phyloP scores from a whole-genome alignment of 139 green algal genomes.

The Chlorella sp. region DNA sequence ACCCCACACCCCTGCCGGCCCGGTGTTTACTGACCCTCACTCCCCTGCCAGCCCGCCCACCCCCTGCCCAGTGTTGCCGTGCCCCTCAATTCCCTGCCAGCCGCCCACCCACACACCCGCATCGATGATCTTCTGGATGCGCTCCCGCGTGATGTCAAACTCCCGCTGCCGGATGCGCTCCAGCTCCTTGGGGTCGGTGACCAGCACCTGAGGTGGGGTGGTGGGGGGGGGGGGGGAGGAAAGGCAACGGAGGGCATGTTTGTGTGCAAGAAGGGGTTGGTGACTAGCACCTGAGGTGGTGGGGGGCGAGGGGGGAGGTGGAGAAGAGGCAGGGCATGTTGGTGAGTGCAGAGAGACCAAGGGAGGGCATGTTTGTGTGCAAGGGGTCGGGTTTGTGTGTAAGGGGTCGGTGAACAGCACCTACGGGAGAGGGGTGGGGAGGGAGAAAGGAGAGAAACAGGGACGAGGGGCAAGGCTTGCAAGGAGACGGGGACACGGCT shows the following conservation, averaged over 20 bases:
- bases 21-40: too few relatives aligned
- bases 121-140: constrained; percentile 36
- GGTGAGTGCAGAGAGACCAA: background rate
- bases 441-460: background rate
- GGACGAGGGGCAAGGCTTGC: too few relatives aligned
- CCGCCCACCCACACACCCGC: constrained; percentile 2
- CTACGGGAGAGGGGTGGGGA: background rate
- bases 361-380: too few relatives aligned
- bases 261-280: background rate
- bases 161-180: constrained; percentile 95
- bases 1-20: background rate
- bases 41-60: background rate
- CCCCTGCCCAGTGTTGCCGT: background rate
- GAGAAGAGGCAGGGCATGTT: background rate
- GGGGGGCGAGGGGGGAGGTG: background rate
- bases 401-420: too few relatives aligned
- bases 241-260: background rate
- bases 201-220: constrained; percentile 68
- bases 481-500: too few relatives aligned
- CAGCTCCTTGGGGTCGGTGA: constrained; percentile 96
- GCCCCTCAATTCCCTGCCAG: background rate
- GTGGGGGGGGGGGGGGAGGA: background rate
- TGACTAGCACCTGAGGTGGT: background rate
- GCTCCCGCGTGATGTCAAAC: constrained; percentile 95
- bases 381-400: too few relatives aligned